These are phyloP conservation scores for Termitomyces sp. DNA, from an alignment of 768 basidiomycete genomes.

Conservation along the genomic window DNA sequence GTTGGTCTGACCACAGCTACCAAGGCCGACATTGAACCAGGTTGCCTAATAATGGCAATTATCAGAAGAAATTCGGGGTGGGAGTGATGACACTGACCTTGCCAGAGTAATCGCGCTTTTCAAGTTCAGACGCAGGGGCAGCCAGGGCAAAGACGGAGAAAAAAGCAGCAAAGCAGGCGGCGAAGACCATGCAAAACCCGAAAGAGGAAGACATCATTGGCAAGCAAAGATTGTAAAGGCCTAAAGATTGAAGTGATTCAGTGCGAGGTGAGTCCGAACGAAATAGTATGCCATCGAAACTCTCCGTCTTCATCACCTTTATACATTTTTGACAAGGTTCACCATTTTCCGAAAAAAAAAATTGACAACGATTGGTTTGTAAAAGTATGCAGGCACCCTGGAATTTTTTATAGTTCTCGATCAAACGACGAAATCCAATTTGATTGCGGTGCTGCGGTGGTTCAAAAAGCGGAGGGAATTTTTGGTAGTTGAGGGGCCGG, in stretches of 20 bases:
- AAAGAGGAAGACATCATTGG: conserved; percentile 9
- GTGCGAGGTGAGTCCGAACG: background rate
- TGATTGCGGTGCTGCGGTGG: background rate
- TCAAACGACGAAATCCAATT: background rate
- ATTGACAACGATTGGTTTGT: background rate
- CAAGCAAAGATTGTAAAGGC: background rate
- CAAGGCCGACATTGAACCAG: conserved; percentile 20
- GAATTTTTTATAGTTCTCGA: background rate
- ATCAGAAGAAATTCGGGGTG: background rate
- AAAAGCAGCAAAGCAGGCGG: conserved; percentile 3
- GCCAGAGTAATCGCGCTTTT: conserved; percentile 10
- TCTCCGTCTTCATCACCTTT: background rate
- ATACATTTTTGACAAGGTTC: background rate
- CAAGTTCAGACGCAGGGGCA: conserved; percentile 5
- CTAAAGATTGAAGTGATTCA: conserved; percentile 1
- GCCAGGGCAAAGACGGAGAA: conserved; percentile 10
- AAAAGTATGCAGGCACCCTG: background rate
- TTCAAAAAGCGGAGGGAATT: background rate
- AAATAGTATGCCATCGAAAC: background rate
- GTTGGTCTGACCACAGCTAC: conserved; percentile 19
- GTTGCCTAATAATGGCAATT: conserved; percentile 10
- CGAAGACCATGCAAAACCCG: conserved; percentile 10
- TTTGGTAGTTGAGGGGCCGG: background rate
- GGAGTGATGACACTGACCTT: conserved; percentile 7
- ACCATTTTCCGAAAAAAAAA: background rate